These are phyloP conservation scores for Wickerhamiella infanticola DNA, from an alignment of 1,139 yeast species.

Conservation along the genomic window DNA sequence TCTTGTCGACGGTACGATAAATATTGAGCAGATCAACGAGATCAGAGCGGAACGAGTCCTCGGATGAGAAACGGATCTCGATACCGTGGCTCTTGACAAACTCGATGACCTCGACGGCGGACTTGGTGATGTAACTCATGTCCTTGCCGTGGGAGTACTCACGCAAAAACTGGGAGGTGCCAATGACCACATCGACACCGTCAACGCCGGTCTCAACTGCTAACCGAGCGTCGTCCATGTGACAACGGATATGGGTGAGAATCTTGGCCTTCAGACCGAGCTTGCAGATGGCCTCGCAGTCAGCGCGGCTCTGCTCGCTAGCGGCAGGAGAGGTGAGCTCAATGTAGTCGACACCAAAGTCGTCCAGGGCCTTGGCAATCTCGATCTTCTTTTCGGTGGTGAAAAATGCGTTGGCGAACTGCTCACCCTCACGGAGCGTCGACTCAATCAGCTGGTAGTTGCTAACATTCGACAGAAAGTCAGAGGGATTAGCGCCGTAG, in stretches of 20 bases:
- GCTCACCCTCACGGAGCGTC: conserved; percentile 96
- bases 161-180: conserved; percentile 90
- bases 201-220: conserved; percentile 98
- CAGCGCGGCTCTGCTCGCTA: conserved; percentile 79
- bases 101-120: conserved; percentile 93
- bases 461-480: conserved; percentile 76
- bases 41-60: conserved; percentile 95
- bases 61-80: conserved; percentile 92
- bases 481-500: conserved; percentile 92
- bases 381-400: conserved; percentile 91
- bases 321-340: conserved; percentile 97
- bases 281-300: conserved; percentile 97
- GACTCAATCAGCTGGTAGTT: conserved; percentile 89
- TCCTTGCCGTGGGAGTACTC: conserved; percentile 96
- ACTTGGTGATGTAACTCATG: conserved; percentile 94
- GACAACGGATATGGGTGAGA: conserved; percentile 85
- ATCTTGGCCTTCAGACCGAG: conserved; percentile 91
- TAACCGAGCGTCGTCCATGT: conserved; percentile 95
- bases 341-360: conserved; percentile 94
- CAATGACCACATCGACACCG: conserved; percentile 97
- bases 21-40: conserved; percentile 88
- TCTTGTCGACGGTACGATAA: conserved; percentile 91
- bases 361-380: conserved; percentile 93
- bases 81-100: conserved; percentile 94
- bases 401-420: conserved; percentile 94